Conservation (phyloP, 1,284 basidiomycete genomes). For the Athelia sp. region DNA sequence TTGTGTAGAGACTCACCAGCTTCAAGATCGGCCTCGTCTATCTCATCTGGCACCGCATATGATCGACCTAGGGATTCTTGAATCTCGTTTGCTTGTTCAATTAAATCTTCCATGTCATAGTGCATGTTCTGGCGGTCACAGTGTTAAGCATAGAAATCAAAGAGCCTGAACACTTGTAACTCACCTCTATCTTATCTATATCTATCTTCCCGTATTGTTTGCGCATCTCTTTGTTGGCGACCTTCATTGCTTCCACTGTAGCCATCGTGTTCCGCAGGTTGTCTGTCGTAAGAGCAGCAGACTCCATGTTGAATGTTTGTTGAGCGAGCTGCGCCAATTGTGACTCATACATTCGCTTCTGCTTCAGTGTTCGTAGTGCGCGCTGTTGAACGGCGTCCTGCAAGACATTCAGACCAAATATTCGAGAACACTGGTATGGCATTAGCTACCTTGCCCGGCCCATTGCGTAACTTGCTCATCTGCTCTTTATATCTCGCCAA, state of each 20-base stretch:
- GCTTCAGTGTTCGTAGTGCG: conserved; percentile 91
- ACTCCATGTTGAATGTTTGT: conserved; percentile 99
- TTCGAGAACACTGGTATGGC: background rate
- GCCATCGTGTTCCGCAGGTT: conserved; percentile 99
- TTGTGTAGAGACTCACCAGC: conserved; percentile 60
- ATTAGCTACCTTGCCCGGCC: conserved; percentile 85
- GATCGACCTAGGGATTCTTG: conserved; percentile 92
- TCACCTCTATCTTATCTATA: conserved; percentile 96
- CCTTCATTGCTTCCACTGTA: conserved; percentile 97
- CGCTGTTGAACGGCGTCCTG: conserved; percentile 92
- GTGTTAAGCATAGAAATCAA: background rate
- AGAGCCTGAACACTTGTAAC: background rate
- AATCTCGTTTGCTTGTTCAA: conserved; percentile 97
- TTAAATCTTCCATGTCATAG: conserved; percentile 96
- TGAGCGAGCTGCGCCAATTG: conserved; percentile 91
- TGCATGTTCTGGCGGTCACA: conserved; percentile 70
- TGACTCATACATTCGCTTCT: conserved; percentile 94
- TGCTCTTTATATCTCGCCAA: conserved; percentile 92
- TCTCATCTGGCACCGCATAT: conserved; percentile 95
- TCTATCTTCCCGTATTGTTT: conserved; percentile 98
- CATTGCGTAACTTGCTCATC: conserved; percentile 90
- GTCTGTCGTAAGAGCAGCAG: conserved; percentile 92
- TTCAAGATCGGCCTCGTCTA: conserved; percentile 96
- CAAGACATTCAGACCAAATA: background rate
- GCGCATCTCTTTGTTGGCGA: conserved; percentile 96